phyloP scores from a whole-genome alignment of 495 filamentous ascomycete genomes.

The Penicillium dipodomyicola region DNA sequence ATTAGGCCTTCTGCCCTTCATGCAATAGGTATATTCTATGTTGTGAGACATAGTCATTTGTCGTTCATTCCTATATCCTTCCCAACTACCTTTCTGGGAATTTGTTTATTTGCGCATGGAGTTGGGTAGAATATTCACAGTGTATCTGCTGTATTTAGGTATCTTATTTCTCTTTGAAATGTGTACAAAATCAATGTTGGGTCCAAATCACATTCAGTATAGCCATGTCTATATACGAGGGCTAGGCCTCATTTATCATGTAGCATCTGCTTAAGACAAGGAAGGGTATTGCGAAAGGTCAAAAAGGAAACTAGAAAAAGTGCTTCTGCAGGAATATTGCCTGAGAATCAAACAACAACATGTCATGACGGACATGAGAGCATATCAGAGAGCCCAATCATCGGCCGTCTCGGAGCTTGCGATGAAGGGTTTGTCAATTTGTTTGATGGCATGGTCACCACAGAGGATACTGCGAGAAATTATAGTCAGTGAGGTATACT shows the following conservation, averaged over 20 bases:
- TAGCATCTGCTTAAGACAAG: slow-evolving; percentile 8
- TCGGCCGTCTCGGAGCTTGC: slow-evolving; percentile 62
- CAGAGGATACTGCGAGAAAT: slow-evolving; percentile 62
- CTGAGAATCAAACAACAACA: background rate
- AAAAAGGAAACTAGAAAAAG: slow-evolving; percentile 4
- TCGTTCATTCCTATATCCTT: background rate
- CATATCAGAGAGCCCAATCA: slow-evolving; percentile 75
- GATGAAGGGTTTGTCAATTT: slow-evolving; percentile 90
- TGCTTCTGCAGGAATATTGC: background rate
- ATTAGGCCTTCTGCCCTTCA: background rate
- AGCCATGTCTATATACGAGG: slow-evolving; percentile 9
- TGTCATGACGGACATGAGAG: background rate
- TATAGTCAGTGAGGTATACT: slow-evolving; percentile 13
- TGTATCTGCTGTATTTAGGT: background rate
- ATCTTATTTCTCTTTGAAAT: background rate
- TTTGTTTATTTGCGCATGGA: slow-evolving; percentile 5
- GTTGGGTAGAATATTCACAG: background rate
- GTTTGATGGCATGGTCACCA: slow-evolving; percentile 88
- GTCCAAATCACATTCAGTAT: slow-evolving; percentile 4
- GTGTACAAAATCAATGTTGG: background rate
- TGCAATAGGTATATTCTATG: background rate
- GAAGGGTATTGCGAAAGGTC: slow-evolving; percentile 20
- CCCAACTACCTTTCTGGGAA: background rate
- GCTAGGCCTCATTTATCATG: background rate
- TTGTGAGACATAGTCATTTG: background rate